phyloP scores from a whole-genome alignment of 2,329 filamentous ascomycete species.

The Chalaropsis ovoidea region DNA sequence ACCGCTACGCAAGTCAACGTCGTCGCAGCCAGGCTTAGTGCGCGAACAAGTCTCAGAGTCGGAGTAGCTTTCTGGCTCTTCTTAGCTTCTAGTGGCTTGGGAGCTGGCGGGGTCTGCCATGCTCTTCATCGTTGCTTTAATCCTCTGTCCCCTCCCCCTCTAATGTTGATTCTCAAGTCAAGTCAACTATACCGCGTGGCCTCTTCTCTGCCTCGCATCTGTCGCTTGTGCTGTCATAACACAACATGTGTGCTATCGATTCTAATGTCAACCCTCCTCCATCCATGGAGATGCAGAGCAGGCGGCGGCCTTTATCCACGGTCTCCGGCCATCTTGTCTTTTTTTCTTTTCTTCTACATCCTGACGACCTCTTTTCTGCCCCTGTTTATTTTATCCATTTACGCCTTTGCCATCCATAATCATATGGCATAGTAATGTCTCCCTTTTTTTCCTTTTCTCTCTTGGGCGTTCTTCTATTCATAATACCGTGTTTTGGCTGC shows the following conservation, averaged over 20 bases:
- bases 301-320: neutral
- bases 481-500: neutral
- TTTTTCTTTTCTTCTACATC: neutral
- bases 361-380: neutral
- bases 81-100: neutral
- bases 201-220: too few species aligned
- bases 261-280: too few species aligned
- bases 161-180: too few species aligned
- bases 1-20: neutral
- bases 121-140: too few species aligned
- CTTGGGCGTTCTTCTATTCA: neutral
- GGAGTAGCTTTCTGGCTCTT: conserved; percentile 9
- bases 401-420: neutral
- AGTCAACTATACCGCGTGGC: too few species aligned
- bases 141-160: too few species aligned
- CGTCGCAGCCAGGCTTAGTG: neutral
- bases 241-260: too few species aligned
- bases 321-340: neutral
- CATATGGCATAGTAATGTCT: conserved; percentile 6
- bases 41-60: neutral
- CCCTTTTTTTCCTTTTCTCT: neutral
- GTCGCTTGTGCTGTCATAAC: too few species aligned
- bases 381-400: conserved; percentile 3
- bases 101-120: too few species aligned
- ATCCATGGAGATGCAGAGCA: too few species aligned